These are phyloP conservation scores for Fusarium anthophilum DNA, from an alignment of 2,329 filamentous ascomycete genomes.

Conservation along the genomic window DNA sequence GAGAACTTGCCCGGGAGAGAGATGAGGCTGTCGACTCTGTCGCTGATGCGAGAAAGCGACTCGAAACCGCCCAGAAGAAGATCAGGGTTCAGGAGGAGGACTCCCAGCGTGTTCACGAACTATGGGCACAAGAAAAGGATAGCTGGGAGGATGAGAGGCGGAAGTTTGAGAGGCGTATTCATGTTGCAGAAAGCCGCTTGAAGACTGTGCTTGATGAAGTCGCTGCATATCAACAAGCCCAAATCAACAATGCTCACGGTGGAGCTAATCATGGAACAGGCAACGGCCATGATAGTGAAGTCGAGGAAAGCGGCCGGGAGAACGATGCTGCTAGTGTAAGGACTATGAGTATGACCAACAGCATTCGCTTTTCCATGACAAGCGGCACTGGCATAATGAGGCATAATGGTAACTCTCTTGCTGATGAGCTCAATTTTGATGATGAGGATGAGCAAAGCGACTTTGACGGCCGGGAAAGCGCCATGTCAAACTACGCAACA, in stretches of 20 bases:
- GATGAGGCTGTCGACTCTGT: conserved; percentile 82
- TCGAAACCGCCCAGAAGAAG: conserved; percentile 83
- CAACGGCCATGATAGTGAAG: conserved; percentile 63
- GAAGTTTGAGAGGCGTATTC: conserved; percentile 82
- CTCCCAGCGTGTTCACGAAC: conserved; percentile 76
- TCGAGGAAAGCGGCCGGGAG: conserved; percentile 69
- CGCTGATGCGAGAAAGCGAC: conserved; percentile 76
- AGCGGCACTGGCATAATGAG: conserved; percentile 66
- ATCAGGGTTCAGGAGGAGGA: conserved; percentile 84
- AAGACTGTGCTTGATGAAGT: conserved; percentile 89
- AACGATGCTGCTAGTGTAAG: conserved; percentile 76
- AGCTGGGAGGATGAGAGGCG: conserved; percentile 86
- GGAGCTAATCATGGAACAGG: conserved; percentile 36
- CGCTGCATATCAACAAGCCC: conserved; percentile 70
- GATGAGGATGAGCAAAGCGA: conserved; percentile 81
- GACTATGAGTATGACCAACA: conserved; percentile 77
- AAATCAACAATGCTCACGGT: conserved; percentile 53
- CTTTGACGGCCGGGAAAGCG: conserved; percentile 73
- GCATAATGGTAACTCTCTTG: conserved; percentile 77
- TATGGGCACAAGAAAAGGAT: conserved; percentile 87
- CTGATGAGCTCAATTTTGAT: conserved; percentile 90
- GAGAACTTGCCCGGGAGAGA: conserved; percentile 84
- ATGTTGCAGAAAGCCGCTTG: conserved; percentile 88
- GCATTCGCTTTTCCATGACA: conserved; percentile 77
- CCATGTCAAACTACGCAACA: conserved; percentile 59